Evolutionary conservation across 83 land plant genomes (phyloP).

Genomic region (Picea abies): DNA sequence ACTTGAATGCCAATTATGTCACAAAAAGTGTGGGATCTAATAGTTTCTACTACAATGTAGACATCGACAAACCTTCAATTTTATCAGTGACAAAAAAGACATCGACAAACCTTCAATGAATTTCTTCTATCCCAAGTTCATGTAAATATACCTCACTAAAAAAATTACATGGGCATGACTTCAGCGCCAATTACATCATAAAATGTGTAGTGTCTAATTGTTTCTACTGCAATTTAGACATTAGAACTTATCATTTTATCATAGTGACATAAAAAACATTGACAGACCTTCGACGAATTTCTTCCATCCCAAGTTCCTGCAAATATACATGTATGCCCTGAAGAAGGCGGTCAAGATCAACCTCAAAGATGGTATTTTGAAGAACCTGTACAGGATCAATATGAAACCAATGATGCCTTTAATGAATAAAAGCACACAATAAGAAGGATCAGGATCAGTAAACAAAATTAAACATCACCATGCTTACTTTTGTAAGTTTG

Average conservation of each 20-base stretch:
- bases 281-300: slow-evolving; percentile 85
- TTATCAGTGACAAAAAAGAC: background rate
- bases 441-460: background rate
- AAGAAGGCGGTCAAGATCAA: slow-evolving; percentile 95
- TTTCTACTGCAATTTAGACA: too few species aligned
- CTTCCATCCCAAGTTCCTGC: slow-evolving; percentile 99
- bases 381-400: slow-evolving; percentile 66
- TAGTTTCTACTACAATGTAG: background rate
- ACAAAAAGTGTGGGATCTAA: background rate
- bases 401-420: background rate
- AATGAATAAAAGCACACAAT: background rate
- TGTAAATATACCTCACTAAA: too few species aligned
- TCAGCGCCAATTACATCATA: too few species aligned
- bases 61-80: too few species aligned
- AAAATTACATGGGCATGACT: too few species aligned
- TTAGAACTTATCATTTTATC: too few species aligned
- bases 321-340: slow-evolving; percentile 96
- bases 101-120: too few species aligned
- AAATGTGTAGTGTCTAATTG: too few species aligned
- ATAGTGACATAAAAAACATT: background rate
- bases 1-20: background rate
- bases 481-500: slow-evolving; percentile 87
- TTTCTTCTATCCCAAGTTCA: too few species aligned
- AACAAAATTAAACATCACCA: background rate
- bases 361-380: slow-evolving; percentile 86